Evolutionary conservation across 2,329 filamentous ascomycete genomes (phyloP).

Genomic region (Clarireedia homoeocarpa): DNA sequence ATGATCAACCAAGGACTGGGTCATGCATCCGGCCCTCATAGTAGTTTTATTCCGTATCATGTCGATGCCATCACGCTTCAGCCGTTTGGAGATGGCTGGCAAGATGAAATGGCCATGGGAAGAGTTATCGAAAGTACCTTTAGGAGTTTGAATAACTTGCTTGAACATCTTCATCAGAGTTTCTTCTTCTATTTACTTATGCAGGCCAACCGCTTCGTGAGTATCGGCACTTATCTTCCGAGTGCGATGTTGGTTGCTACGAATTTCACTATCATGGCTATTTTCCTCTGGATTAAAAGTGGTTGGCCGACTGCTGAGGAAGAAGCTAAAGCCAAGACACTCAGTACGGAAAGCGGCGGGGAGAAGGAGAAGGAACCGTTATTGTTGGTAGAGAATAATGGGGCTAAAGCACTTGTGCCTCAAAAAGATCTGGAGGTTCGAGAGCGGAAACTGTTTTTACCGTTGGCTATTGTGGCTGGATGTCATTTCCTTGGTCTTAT

Average conservation of each 20-base stretch:
- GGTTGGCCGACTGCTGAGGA: conserved; percentile 38
- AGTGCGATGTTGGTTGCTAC: conserved; percentile 95
- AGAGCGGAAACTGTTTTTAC: conserved; percentile 57
- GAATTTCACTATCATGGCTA: conserved; percentile 93
- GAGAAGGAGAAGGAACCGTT: conserved; percentile 28
- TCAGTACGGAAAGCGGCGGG: conserved; percentile 13
- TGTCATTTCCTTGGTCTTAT: conserved; percentile 71
- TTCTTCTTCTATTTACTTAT: conserved; percentile 99
- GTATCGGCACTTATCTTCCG: conserved; percentile 93
- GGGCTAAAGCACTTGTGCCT: conserved; percentile 19
- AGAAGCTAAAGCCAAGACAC: conserved; percentile 3
- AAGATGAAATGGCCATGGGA: conserved; percentile 95
- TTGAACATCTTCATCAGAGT: conserved; percentile 95
- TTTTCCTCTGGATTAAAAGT: conserved; percentile 87
- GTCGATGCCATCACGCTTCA: conserved; percentile 93
- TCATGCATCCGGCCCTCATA: conserved; percentile 83
- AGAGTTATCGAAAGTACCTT: conserved; percentile 85
- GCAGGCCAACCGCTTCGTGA: conserved; percentile 87
- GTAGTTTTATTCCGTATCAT: conserved; percentile 94
- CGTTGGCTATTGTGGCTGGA: conserved; percentile 62
- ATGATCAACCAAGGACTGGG: conserved; percentile 91
- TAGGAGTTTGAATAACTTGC: conserved; percentile 87
- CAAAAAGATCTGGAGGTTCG: conserved; percentile 17
- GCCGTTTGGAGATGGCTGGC: conserved; percentile 85
- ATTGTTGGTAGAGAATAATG: conserved; percentile 17